Evolutionary conservation across 371 early-diverging fungal species (phyloP), one percentile per base, ranked within the genome.

Genomic region (Capillidium rhysosporum): DNA sequence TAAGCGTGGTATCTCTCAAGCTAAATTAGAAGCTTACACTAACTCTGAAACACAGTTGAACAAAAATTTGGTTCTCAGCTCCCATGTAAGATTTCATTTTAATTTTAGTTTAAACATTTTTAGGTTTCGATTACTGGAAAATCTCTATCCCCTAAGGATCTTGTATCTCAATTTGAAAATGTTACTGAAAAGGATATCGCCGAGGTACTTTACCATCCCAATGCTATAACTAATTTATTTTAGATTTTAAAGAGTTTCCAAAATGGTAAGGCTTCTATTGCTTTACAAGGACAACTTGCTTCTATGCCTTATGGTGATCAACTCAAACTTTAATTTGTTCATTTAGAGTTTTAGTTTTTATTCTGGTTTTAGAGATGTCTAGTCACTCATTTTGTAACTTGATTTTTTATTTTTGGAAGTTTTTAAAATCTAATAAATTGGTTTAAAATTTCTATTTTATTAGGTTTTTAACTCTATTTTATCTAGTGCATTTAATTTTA

Each of bases 1-100:
- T 51, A 66, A 73, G 59, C 75, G 84, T 52, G 97, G 88, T 20
- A 75, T 86, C 65, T 85, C 89, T 57, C 78, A 80, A 57, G 89
- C 91, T 63, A 79, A 81, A 65, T 77, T 85, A 57, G 85, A 84
- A 59, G 66, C 74, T 30, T 83, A 85, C 46, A 65, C 75, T 49
- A 63, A 69, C 31, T 62, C 69, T 61, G 77, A 75, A 39, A 73
- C 72, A 56, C 77, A 82, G 52, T 70, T 71, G 52, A 73, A 76
- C 40, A 70, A 64, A 49, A 40, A 18, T 2, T 5, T 34, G 4
- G 16, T 28, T 26, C 34, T 31, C 18, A 30, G 67, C 60, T 60
- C 65, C 46, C 66, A 69, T 53, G 57, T 66, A 21, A 26, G 14
- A 3, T 28, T 26, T 14, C 30, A 12, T 34, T 34, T 38, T n/a